A percentile compares a stretch with the other conserved stretches of the same genome.
These are phyloP conservation scores for Cutaneotrichosporon cutaneum DNA, from an alignment of 1,284 basidiomycete species.

Conservation along the genomic window DNA sequence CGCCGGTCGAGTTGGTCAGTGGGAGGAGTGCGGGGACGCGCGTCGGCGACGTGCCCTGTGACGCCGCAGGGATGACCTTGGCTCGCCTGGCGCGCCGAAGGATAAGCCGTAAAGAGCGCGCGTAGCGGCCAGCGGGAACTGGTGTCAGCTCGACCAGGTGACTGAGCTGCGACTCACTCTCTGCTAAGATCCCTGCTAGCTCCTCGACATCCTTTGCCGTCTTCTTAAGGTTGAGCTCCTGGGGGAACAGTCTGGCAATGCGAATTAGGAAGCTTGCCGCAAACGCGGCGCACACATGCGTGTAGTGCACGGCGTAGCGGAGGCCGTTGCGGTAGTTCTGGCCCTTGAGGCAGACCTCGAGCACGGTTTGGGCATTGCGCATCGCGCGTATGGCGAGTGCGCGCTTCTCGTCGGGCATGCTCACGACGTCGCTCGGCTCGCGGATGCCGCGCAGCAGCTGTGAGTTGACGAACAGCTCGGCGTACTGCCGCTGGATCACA, in stretches of 20 bases:
- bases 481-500: slow-evolving; percentile 47
- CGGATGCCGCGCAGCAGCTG: slow-evolving; percentile 51
- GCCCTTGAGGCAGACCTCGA: slow-evolving; percentile 50
- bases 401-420: slow-evolving; percentile 51
- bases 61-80: slow-evolving; percentile 57
- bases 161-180: slow-evolving; percentile 58
- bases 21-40: slow-evolving; percentile 25
- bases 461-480: slow-evolving; percentile 53
- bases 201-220: slow-evolving; percentile 75
- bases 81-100: slow-evolving; percentile 73
- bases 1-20: slow-evolving; percentile 23
- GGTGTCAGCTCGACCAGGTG: slow-evolving; percentile 10
- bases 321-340: slow-evolving; percentile 75
- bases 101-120: slow-evolving; percentile 80
- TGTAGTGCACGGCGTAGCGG: slow-evolving; percentile 64
- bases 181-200: slow-evolving; percentile 68
- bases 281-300: slow-evolving; percentile 82
- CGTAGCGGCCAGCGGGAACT: slow-evolving; percentile 88
- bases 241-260: slow-evolving; percentile 78
- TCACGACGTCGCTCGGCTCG: slow-evolving; percentile 48
- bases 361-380: slow-evolving; percentile 51
- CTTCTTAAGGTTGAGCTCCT: slow-evolving; percentile 73
- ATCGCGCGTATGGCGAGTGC: slow-evolving; percentile 51
- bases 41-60: slow-evolving; percentile 44
- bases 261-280: slow-evolving; percentile 83